These are phyloP conservation scores for Pseudocercospora vitis DNA, from an alignment of 2,329 filamentous ascomycete genomes.

Conservation along the genomic window DNA sequence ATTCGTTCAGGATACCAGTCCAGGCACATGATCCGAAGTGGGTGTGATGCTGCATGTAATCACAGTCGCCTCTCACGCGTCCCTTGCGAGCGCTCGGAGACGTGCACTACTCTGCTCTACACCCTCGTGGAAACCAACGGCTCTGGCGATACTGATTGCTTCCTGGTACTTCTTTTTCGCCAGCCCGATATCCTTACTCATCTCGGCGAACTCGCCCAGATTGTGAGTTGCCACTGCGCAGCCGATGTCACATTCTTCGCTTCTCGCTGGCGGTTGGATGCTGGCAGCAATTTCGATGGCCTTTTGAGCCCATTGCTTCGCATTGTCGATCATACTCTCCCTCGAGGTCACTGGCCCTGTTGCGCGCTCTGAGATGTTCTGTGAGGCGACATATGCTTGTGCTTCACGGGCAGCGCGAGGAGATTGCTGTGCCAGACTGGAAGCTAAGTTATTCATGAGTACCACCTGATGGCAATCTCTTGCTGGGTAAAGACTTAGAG, in stretches of 20 bases:
- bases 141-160: conserved; percentile 59
- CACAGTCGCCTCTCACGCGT: conserved; percentile 11
- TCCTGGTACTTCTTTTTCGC: conserved; percentile 70
- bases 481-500: conserved; percentile 66
- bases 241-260: conserved; percentile 76
- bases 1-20: too few relatives aligned
- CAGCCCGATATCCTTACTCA: conserved; percentile 64
- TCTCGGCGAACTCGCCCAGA: conserved; percentile 77
- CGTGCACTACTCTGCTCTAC: conserved; percentile 44
- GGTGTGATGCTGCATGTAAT: too few relatives aligned
- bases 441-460: conserved; percentile 82
- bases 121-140: conserved; percentile 50
- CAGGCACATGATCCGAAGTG: too few relatives aligned
- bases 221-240: conserved; percentile 86
- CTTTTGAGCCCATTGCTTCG: conserved; percentile 75
- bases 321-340: conserved; percentile 65
- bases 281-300: conserved; percentile 66
- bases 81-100: conserved; percentile 38
- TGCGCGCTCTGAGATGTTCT: conserved; percentile 38
- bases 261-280: conserved; percentile 66
- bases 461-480: conserved; percentile 74
- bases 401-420: conserved; percentile 38
- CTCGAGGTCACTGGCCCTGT: conserved; percentile 52
- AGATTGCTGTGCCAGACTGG: conserved; percentile 67
- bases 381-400: conserved; percentile 35